Base-by-base conservation (phyloP, 106 monocot species). In the Narthecium ossifragum region DNA sequence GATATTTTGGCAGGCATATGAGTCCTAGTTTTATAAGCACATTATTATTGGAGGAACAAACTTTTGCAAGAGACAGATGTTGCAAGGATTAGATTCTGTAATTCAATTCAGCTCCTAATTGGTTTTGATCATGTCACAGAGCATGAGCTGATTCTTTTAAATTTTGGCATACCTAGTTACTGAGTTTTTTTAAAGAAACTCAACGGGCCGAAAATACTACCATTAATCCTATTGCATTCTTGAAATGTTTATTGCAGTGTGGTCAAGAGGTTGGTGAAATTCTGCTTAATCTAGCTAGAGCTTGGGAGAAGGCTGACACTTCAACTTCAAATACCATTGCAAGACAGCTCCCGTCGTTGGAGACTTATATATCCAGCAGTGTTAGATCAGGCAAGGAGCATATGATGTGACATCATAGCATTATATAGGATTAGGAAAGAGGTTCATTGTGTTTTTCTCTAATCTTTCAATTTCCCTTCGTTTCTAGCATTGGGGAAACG, bases 301-400 rank as follows among this genome's bases (percentile, higher is more conserved):
- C 85, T 15, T 86, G 85, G 85, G 81, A 86, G 51, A 62, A 66
- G 37, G 81, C 74, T 31, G 85, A 86, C 49, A 86, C 85, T 6
- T 63, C 71, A 11, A 75, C 67, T 59, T 81, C 85, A 50, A 74
- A 77, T 55, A 74, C 53, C 55, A 63, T 86, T 9, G 69, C 74
- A 13, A 26, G 41, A 2, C 62, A 78, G 41, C 47, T 86, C 34
- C 85, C 81, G n/a, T 77, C 70, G 8, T 46, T 86, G 55, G 52
- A 74, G 29, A 62, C 28, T 50, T 75, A 51, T 58, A 71, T 81
- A 45, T 73, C 55, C 8, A 53, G 57, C 33, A 71, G 71, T 41
- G 63, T 52, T 8, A 80, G 77, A 77, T 59, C 74, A 86, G 81
- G 85, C 56, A 86, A 36, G 70, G 15, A 46, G 8, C 23, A 17